Percentiles rank a stretch among this genome's conserved stretches.
Evolutionary conservation across 1,284 basidiomycete genomes (phyloP).

Genomic region (Neolentinus lepideus): DNA sequence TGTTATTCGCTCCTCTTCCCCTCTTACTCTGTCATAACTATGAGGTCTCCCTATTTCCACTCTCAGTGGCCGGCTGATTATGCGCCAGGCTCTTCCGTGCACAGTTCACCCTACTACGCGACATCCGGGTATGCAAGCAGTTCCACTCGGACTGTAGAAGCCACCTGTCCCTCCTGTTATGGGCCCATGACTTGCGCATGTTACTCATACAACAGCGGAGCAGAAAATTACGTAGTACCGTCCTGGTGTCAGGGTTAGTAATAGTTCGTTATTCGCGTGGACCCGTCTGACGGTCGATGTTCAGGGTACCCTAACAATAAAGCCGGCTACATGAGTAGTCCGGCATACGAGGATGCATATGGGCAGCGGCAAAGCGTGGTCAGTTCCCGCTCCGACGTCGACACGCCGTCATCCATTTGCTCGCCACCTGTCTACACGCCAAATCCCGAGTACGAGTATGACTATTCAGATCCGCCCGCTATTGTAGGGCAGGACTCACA

Average conservation of each 20-base stretch:
- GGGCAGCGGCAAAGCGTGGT: background rate
- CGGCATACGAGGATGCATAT: background rate
- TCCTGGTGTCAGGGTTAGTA: background rate
- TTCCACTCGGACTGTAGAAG: background rate
- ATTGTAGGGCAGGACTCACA: background rate
- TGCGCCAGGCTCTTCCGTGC: background rate
- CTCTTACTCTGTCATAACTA: background rate
- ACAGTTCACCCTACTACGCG: background rate
- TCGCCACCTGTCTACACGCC: background rate
- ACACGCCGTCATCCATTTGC: slow-evolving; percentile 1
- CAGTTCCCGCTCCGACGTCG: background rate
- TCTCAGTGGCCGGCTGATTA: background rate
- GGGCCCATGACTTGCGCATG: background rate
- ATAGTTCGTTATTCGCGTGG: background rate
- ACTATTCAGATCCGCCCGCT: background rate
- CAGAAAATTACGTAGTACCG: background rate
- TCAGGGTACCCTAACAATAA: background rate
- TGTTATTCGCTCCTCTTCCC: background rate
- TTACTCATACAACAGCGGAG: background rate
- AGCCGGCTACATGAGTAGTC: background rate
- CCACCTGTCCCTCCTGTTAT: background rate
- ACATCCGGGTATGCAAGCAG: background rate
- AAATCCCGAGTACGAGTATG: background rate
- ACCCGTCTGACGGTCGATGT: background rate
- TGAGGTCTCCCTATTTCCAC: background rate